Conservation (phyloP, 306 rosid species). For the Arachis hypogaea region DNA sequence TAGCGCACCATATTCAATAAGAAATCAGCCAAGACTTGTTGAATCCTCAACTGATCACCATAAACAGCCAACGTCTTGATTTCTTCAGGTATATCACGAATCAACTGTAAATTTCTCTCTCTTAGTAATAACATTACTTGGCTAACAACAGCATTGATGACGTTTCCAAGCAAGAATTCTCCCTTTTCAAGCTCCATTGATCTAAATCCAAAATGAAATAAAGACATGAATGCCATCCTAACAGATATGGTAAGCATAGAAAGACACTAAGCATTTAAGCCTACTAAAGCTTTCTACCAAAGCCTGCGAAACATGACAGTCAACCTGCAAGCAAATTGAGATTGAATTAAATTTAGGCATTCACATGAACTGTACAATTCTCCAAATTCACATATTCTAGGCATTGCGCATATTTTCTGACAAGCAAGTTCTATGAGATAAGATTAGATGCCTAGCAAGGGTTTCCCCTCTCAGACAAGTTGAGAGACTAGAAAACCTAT, state of each 20-base stretch:
- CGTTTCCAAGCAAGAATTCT: constrained; percentile 87
- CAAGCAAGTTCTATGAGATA: not conserved
- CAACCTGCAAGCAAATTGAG: constrained; percentile 21
- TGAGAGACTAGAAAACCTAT: no score
- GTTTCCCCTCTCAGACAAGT: no score
- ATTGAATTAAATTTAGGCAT: constrained; percentile 32
- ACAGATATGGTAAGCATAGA: constrained; percentile 25
- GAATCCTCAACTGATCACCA: constrained; percentile 95
- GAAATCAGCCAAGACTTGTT: constrained; percentile 93
- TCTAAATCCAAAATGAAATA: constrained; percentile 51
- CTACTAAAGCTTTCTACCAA: constrained; percentile 12
- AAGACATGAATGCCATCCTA: constrained; percentile 39
- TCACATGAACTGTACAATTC: constrained; percentile 12
- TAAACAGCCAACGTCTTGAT: constrained; percentile 84
- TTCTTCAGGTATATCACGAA: constrained; percentile 98
- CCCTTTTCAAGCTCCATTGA: constrained; percentile 87
- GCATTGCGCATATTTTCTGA: not conserved
- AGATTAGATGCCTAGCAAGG: no score
- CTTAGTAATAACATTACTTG: constrained; percentile 91
- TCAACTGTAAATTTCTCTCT: constrained; percentile 87
- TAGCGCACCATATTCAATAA: constrained; percentile 85
- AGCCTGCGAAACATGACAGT: constrained; percentile 12
- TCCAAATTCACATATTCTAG: constrained; percentile 27
- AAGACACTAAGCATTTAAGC: constrained; percentile 34
- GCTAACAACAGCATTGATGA: constrained; percentile 96